Evolutionary conservation across 495 filamentous ascomycete genomes (phyloP), one percentile per base, ranked within the genome.

Genomic region (Chaetomium fimeti): DNA sequence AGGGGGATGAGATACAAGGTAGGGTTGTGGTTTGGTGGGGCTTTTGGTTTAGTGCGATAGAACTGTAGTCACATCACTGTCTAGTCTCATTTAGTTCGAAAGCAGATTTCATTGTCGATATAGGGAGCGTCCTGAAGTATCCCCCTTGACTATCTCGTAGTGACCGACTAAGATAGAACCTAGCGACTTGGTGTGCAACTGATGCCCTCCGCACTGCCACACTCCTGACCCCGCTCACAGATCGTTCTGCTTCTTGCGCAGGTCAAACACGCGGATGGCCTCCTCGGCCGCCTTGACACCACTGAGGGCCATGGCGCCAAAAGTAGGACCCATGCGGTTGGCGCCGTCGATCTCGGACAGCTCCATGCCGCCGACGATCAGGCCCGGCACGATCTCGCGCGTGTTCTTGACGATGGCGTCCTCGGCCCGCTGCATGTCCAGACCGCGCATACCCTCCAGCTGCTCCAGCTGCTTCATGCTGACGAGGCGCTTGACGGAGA

Each of bases 361-460:
- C 78, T 96, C 91, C 92, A 96, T 96, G 27, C 92, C 92, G 59
- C 91, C 91, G n/a, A 93, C 88, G 68, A 95, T 90, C 66, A 96
- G 80, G 52, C 92, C 92, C 43, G 89, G 90, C 43, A 91, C 85
- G 60, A 96, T 83, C 82, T 95, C 92, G 65, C 92, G 84, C 48
- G 92, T 95, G 67, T 87, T 81, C 83, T 92, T 94, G 70, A 94
- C 91, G 69, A 96, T 94, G 53, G 91, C 90, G 68, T 96, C 91
- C 74, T 96, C 91, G 38, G 91, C 91, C 3, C 81, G 80, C 76
- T 89, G 89, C 91, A 96, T 95, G 75, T 96, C 91, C 18, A 96
- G 79, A 12, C 91, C 91, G 62, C 91, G 87, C 91, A 96, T 96
- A 58, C 91, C 91, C 54, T 89, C 91, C 16, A 96, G 85, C 76